A percentile compares a stretch with the other conserved stretches of the same genome.
Conservation (phyloP, 345 rosid genomes). For the Rhodamnia argentea region DNA sequence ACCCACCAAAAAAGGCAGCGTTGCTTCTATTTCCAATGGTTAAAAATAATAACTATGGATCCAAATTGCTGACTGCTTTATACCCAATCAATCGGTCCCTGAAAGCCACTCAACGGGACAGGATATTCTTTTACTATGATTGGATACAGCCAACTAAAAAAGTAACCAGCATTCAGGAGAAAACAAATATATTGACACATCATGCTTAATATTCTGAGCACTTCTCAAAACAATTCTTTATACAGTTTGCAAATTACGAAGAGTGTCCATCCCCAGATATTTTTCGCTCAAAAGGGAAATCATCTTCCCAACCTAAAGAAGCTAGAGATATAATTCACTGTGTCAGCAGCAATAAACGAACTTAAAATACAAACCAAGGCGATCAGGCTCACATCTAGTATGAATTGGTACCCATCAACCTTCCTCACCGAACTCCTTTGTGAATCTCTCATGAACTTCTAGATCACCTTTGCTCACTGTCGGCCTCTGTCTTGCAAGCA, state of each 20-base stretch:
- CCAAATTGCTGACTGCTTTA: neutral
- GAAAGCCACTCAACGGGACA: neutral
- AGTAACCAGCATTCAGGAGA: neutral
- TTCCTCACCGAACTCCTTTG: constrained; percentile 96
- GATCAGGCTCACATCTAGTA: constrained; percentile 14
- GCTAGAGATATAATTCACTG: constrained; percentile 7
- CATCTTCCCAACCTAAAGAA: constrained; percentile 15
- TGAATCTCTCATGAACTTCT: constrained; percentile 92
- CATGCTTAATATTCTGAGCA: constrained; percentile 1
- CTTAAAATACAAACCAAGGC: constrained; percentile 28
- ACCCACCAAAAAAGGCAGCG: neutral
- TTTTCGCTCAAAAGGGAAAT: constrained; percentile 21
- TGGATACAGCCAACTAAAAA: neutral
- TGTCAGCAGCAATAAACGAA: constrained; percentile 14
- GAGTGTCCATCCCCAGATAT: constrained; percentile 10
- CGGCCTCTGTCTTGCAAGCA: constrained; percentile 88
- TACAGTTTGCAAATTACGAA: constrained; percentile 25
- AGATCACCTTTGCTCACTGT: constrained; percentile 89
- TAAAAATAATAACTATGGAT: neutral
- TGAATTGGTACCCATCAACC: constrained; percentile 35
- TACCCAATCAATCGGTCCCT: neutral
- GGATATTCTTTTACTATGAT: neutral
- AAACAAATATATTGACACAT: neutral
- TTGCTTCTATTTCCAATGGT: neutral
- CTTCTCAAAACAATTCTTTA: constrained; percentile 18